Evolutionary conservation across 2,329 filamentous ascomycete species (phyloP), one percentile per base, ranked within the genome.

Genomic region (Aspergillus tubingensis): DNA sequence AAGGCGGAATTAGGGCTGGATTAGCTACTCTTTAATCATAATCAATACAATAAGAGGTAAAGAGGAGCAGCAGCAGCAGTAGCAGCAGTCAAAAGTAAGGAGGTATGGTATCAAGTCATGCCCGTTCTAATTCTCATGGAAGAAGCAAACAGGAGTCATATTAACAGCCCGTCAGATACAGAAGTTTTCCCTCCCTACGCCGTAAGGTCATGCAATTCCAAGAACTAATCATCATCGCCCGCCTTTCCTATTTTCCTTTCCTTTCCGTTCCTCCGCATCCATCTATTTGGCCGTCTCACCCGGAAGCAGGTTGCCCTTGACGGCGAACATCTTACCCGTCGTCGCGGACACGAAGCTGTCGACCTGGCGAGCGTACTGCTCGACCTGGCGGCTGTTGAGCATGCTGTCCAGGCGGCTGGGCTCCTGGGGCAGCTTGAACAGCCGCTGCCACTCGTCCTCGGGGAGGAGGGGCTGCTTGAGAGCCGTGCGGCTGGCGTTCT

Each of bases 351-450:
- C 94, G 79, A 98, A 98, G 41, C 92, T 92, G 79, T 99, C 95
- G 60, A 98, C 91, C 82, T 98, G 95, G 81, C 92, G 90, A 74
- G 93, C 91, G 81, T 98, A 99, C 82, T 98, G 94, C 81, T 98
- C 93, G 58, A 97, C 92, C 82, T 99, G 95, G 79, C 92, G 87
- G 65, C 91, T 93, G 77, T 97, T 96, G 74, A 99, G 83, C 85
- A 99, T 91, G 67, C 90, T 91, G 82, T 98, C 94, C 69, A 98
- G 82, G 68, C 94, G 85, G 80, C 90, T 96, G 59, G 95, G 94
- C 82, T 98, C 94, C 76, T 92, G 89, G 25, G 95, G 95, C 68
- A 99, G 86, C 87, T 99, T 99, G 86, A 98, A 99, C 70, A 98
- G 85, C 76, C 91, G 89, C 81, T 96, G 91, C 93, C 93, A 99